Evolutionary conservation across 2,329 filamentous ascomycete species (phyloP).

Genomic region (Cytospora schulzeri): DNA sequence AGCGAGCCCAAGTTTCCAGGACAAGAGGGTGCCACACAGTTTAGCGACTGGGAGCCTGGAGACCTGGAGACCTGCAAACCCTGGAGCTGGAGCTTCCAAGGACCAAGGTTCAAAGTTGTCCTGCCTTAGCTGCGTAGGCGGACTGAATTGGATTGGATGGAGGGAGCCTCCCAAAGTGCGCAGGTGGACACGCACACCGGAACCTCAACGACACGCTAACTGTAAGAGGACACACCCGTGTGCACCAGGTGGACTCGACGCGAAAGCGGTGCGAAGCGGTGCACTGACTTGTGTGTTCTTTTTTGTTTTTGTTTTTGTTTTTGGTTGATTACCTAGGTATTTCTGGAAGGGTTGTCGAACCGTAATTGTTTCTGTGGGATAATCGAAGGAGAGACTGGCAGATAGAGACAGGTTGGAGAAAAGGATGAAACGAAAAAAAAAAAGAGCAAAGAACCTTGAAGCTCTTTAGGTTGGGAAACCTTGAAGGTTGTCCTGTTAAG

Average conservation of each 20-base stretch:
- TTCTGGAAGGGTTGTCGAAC: not conserved
- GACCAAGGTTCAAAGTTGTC: not conserved
- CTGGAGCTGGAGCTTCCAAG: not conserved
- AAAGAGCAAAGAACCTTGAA: not conserved
- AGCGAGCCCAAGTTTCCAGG: slow-evolving; percentile 30
- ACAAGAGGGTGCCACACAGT: slow-evolving; percentile 23
- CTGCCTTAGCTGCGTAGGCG: not conserved
- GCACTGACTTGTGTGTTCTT: not conserved
- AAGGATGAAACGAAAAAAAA: not conserved
- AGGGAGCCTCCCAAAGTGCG: not conserved
- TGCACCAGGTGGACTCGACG: slow-evolving; percentile 1
- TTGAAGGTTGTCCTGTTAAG: not conserved
- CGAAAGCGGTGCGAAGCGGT: not conserved
- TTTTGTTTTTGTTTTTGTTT: not conserved
- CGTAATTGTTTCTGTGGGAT: not conserved
- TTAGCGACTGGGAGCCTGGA: slow-evolving; percentile 11
- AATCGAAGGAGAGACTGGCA: slow-evolving; percentile 20
- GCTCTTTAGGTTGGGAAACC: not conserved
- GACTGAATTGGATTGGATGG: not conserved
- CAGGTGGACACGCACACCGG: not conserved
- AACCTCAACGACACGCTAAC: not conserved
- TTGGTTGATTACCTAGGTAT: not conserved
- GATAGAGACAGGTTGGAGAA: not conserved
- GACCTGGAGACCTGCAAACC: not conserved
- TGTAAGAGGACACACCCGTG: not conserved